These are phyloP conservation scores for Lepidium campestre DNA, from an alignment of 441 rosid species.

Conservation along the genomic window DNA sequence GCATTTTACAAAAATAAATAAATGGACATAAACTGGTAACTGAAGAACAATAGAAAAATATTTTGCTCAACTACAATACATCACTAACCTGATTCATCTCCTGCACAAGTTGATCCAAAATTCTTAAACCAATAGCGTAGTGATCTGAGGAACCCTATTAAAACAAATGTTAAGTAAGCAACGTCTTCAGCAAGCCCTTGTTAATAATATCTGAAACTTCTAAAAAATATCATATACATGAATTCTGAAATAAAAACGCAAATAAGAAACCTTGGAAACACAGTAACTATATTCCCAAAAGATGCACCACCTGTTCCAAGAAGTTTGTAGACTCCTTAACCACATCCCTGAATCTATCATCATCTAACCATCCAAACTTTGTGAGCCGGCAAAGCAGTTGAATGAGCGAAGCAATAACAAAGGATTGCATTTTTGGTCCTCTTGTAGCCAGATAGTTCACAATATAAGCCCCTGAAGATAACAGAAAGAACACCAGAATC, in stretches of 20 bases:
- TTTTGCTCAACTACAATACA: background rate
- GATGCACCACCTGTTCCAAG: conserved; percentile 73
- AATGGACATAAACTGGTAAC: background rate
- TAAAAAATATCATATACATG: background rate
- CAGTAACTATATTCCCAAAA: conserved; percentile 10
- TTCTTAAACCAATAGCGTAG: conserved; percentile 90
- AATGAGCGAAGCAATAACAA: conserved; percentile 77
- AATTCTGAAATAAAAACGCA: background rate
- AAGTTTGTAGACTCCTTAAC: conserved; percentile 83
- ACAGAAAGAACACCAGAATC: conserved; percentile 8
- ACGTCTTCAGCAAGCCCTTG: conserved; percentile 12
- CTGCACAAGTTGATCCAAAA: conserved; percentile 89
- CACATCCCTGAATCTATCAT: conserved; percentile 87
- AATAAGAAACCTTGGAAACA: conserved; percentile 7
- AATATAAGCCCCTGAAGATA: conserved; percentile 60
- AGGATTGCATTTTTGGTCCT: conserved; percentile 85
- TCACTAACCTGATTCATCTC: conserved; percentile 96
- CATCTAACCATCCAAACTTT: conserved; percentile 98
- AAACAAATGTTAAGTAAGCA: conserved; percentile 17
- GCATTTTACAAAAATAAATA: background rate
- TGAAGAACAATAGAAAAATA: background rate
- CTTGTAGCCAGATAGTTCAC: conserved; percentile 84
- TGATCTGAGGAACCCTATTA: conserved; percentile 74
- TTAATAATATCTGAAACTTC: background rate
- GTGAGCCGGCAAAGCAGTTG: conserved; percentile 91